phyloP scores from a whole-genome alignment of 2,329 filamentous ascomycete genomes.

The Penicillium sclerotiorum region DNA sequence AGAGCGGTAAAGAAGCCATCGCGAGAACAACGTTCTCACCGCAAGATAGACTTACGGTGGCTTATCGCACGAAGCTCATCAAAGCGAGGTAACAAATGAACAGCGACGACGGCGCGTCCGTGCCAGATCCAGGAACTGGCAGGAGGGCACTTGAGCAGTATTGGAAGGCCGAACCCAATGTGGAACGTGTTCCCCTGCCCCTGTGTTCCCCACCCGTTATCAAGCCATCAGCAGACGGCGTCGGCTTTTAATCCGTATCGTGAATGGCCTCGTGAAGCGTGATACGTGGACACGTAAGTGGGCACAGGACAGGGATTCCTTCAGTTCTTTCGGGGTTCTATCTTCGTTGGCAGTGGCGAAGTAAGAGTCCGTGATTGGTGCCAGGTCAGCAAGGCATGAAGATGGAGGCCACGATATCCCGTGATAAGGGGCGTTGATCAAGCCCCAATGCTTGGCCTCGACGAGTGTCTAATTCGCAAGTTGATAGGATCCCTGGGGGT shows the following conservation, averaged over 20 bases:
- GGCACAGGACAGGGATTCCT: too few species aligned
- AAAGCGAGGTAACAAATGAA: not conserved
- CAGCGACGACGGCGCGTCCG: not conserved
- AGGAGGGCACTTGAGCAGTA: not conserved
- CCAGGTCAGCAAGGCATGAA: not conserved
- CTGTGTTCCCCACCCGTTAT: not conserved
- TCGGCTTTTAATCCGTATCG: too few species aligned
- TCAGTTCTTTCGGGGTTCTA: not conserved
- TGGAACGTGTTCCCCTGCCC: not conserved
- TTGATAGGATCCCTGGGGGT: not conserved
- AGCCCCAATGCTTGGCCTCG: not conserved
- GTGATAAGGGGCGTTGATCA: not conserved
- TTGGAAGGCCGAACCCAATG: not conserved
- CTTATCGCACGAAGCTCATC: not conserved
- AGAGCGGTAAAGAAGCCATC: too few species aligned
- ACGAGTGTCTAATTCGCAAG: not conserved
- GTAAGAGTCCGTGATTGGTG: not conserved
- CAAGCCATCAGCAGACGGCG: not conserved
- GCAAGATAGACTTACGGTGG: not conserved
- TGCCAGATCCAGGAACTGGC: too few species aligned
- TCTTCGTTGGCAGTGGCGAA: not conserved
- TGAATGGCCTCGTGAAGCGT: not conserved
- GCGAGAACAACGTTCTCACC: not conserved
- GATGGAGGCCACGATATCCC: not conserved
- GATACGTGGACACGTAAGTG: not conserved